A percentile compares a stretch with the other conserved stretches of the same genome.
Conservation (phyloP, 1,139 yeast species). For the Candida glucosophila region DNA sequence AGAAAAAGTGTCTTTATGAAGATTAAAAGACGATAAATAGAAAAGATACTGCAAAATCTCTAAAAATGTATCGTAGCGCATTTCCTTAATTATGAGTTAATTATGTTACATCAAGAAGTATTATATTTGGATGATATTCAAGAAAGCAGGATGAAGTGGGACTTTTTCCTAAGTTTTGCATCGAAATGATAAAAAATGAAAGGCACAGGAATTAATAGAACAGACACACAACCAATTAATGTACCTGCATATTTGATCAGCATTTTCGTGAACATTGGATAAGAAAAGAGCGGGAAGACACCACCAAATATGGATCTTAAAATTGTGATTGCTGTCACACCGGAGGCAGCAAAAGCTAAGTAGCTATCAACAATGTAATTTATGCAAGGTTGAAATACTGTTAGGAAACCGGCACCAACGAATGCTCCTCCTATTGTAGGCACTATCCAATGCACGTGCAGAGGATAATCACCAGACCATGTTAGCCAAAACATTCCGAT, state of each 20-base stretch:
- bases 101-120: too few species aligned
- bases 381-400: constrained; percentile 63
- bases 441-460: constrained; percentile 62
- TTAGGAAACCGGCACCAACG: constrained; percentile 62
- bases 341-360: constrained; percentile 72
- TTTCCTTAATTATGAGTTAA: too few species aligned
- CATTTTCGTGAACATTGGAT: constrained; percentile 65
- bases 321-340: constrained; percentile 82
- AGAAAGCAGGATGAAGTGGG: too few species aligned
- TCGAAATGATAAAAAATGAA: constrained; percentile 63
- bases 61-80: too few species aligned
- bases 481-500: constrained; percentile 70
- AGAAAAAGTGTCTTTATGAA: too few species aligned
- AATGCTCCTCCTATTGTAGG: constrained; percentile 63
- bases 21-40: too few species aligned
- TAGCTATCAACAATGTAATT: constrained; percentile 72
- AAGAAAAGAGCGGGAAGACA: constrained; percentile 42
- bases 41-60: too few species aligned
- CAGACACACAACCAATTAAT: constrained; percentile 61
- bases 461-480: constrained; percentile 66
- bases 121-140: too few species aligned
- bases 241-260: constrained; percentile 82
- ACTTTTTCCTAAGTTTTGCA: constrained; percentile 45
- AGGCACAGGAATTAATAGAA: constrained; percentile 64
- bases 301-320: constrained; percentile 57